Conservation (phyloP, 176 grass and related monocot genomes). For the Eleusine indica region DNA sequence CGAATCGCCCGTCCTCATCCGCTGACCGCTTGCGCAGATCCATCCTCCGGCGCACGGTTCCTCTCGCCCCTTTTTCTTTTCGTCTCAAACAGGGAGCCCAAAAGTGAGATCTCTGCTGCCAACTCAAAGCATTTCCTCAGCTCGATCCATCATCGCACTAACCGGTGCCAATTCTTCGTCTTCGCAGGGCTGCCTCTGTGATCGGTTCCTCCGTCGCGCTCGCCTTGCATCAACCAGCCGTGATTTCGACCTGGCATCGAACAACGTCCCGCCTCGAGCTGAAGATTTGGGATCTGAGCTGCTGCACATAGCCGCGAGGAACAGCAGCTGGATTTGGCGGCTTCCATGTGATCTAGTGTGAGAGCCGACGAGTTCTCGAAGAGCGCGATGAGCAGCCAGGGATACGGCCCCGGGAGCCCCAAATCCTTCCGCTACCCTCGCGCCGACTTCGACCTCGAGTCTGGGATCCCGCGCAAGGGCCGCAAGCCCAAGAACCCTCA, state of each 20-base stretch:
- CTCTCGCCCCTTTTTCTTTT: not conserved
- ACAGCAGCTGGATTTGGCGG: conserved; percentile 2
- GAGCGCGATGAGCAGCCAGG: conserved; percentile 69
- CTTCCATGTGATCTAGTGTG: not conserved
- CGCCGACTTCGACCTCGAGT: conserved; percentile 79
- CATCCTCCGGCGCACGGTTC: not conserved
- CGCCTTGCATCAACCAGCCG: not conserved
- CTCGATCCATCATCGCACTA: not conserved
- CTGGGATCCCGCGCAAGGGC: conserved; percentile 56
- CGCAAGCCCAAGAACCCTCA: conserved; percentile 59
- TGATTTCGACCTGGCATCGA: not conserved
- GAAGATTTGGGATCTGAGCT: conserved; percentile 11
- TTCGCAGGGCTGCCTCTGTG: not conserved
- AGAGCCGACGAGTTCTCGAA: not conserved
- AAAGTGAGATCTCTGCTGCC: not conserved
- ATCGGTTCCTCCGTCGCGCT: not conserved
- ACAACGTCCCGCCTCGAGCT: not conserved
- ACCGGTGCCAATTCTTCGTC: not conserved
- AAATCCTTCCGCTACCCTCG: conserved; percentile 78
- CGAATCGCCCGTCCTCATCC: not conserved
- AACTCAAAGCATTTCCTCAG: not conserved
- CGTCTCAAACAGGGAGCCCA: not conserved
- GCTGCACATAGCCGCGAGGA: not conserved
- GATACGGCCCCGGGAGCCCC: conserved; percentile 73
- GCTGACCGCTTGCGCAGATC: not conserved